Evolutionary conservation across 768 basidiomycete genomes (phyloP).

Genomic region (Pholiota conissans): DNA sequence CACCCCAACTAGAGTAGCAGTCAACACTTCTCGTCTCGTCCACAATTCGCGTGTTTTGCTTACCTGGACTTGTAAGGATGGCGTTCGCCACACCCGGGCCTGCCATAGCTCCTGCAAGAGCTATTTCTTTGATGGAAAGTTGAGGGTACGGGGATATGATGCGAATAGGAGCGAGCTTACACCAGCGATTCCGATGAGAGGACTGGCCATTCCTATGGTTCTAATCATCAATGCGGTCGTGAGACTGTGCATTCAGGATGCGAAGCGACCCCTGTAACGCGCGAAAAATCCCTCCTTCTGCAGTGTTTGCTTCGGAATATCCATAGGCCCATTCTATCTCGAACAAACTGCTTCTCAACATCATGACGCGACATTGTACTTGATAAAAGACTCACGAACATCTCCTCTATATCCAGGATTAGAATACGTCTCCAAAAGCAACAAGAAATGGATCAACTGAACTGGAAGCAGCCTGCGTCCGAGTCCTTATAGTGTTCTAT

Average conservation of each 20-base stretch:
- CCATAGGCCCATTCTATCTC: constrained; percentile 86
- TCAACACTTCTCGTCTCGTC: no score
- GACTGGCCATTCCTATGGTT: constrained; percentile 86
- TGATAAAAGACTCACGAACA: constrained; percentile 75
- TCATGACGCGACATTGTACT: background rate
- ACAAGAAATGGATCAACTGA: constrained; percentile 36
- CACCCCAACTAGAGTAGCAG: constrained; percentile 73
- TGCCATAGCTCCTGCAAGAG: constrained; percentile 90
- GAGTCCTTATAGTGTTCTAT: constrained; percentile 84
- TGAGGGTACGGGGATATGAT: constrained; percentile 89
- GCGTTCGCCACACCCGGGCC: constrained; percentile 89
- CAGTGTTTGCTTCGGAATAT: constrained; percentile 81
- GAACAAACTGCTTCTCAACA: background rate
- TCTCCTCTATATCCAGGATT: constrained; percentile 54
- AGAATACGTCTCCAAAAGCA: constrained; percentile 3
- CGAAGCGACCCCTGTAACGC: constrained; percentile 83
- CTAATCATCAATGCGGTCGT: background rate
- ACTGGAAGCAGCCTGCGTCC: constrained; percentile 84
- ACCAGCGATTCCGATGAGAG: constrained; percentile 89
- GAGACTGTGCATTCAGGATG: background rate
- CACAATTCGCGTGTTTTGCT: constrained; percentile 13
- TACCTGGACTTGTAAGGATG: constrained; percentile 87
- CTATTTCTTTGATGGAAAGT: constrained; percentile 76
- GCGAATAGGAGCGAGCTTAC: constrained; percentile 94
- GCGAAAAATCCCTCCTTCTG: constrained; percentile 91